Percentiles rank a stretch among this genome's conserved stretches.
phyloP scores from a whole-genome alignment of 306 rosid species.

The Vigna unguiculata region DNA sequence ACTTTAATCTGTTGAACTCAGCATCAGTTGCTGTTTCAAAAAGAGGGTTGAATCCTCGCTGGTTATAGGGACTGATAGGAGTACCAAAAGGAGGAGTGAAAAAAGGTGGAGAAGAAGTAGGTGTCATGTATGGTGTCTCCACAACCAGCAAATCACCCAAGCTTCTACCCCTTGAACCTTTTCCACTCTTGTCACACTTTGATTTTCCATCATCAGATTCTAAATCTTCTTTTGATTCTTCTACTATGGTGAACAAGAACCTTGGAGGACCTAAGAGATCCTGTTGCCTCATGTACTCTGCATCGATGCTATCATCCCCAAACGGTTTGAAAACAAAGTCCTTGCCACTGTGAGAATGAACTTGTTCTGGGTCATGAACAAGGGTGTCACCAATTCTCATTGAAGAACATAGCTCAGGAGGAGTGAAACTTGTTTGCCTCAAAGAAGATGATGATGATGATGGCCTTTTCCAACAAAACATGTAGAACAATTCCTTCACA shows the following conservation, averaged over 20 bases:
- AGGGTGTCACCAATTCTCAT: conserved; percentile 62
- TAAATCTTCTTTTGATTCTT: conserved; percentile 94
- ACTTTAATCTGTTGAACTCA: conserved; percentile 80
- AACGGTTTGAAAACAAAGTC: conserved; percentile 74
- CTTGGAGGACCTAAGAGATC: conserved; percentile 75
- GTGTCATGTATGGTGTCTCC: conserved; percentile 92
- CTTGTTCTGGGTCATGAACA: conserved; percentile 66
- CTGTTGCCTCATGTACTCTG: conserved; percentile 75
- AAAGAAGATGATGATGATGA: conserved; percentile 56
- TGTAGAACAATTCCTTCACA: conserved; percentile 76
- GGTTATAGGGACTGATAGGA: conserved; percentile 58
- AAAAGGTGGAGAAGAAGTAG: conserved; percentile 77
- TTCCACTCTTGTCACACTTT: conserved; percentile 52
- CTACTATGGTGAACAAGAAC: conserved; percentile 87
- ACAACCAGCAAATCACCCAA: conserved; percentile 80
- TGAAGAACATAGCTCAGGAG: conserved; percentile 65
- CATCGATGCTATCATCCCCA: conserved; percentile 72
- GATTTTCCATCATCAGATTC: conserved; percentile 87
- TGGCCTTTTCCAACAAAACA: conserved; percentile 88
- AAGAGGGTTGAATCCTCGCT: conserved; percentile 75
- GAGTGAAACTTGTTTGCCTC: conserved; percentile 64
- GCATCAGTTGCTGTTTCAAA: conserved; percentile 84
- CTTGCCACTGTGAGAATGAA: conserved; percentile 54
- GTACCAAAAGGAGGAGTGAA: conserved; percentile 86
- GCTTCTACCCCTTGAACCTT: conserved; percentile 70